Percentiles rank a stretch among this genome's conserved stretches.
phyloP scores from a whole-genome alignment of 1,139 yeast genomes.

The Protomyces inundatus region DNA sequence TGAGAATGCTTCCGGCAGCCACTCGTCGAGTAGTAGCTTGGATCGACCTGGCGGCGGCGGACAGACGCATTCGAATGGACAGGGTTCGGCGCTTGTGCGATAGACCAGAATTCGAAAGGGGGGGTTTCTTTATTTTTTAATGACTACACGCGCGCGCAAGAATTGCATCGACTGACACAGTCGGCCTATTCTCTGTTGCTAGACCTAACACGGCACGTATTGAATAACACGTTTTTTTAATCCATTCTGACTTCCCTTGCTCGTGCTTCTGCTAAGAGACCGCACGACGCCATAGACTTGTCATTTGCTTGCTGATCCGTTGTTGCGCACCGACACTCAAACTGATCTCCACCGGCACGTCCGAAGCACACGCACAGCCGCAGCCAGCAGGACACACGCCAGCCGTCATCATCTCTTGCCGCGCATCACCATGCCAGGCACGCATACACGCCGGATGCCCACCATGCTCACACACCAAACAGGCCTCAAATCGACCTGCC shows the following conservation, averaged over 20 bases:
- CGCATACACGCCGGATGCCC: constrained; percentile 3
- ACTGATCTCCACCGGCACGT: background rate
- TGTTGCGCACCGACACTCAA: background rate
- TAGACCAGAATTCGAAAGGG: too few species aligned
- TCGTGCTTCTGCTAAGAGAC: too few species aligned
- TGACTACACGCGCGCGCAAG: too few species aligned
- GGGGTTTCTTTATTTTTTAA: too few species aligned
- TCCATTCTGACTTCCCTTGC: too few species aligned
- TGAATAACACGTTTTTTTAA: too few species aligned
- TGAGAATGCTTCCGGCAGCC: constrained; percentile 21
- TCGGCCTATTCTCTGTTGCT: too few species aligned
- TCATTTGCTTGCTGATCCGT: background rate
- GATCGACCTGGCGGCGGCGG: background rate
- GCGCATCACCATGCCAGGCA: background rate
- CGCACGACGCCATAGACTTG: background rate
- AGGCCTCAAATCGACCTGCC: background rate
- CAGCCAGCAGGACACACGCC: background rate
- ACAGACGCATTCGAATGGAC: too few species aligned
- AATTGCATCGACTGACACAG: too few species aligned
- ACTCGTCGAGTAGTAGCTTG: constrained; percentile 19
- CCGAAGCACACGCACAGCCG: background rate
- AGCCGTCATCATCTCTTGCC: background rate
- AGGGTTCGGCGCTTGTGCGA: too few species aligned
- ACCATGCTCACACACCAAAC: constrained; percentile 1
- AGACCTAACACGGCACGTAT: too few species aligned